phyloP scores from a whole-genome alignment of 2,329 filamentous ascomycete genomes.

The Emmonsiellopsis sp. region DNA sequence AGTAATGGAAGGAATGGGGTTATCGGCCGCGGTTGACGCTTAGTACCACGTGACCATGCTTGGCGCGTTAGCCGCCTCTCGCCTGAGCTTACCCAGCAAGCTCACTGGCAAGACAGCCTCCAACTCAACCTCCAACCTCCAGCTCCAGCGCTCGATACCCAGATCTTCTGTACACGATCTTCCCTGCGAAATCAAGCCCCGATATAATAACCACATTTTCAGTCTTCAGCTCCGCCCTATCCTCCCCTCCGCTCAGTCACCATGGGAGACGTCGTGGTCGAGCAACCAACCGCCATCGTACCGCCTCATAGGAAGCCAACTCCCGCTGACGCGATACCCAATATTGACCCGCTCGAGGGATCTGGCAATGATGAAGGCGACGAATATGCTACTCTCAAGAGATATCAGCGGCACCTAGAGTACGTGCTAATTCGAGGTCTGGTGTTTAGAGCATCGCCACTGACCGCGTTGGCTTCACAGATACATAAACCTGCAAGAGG shows the following conservation, averaged over 20 bases:
- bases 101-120: neutral
- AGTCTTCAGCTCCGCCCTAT: neutral
- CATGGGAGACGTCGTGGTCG: slow-evolving; percentile 84
- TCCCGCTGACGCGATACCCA: slow-evolving; percentile 69
- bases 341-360: slow-evolving; percentile 83
- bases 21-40: no score
- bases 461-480: slow-evolving; percentile 36
- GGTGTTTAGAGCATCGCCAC: slow-evolving; percentile 8
- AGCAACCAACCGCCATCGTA: slow-evolving; percentile 65
- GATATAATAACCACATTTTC: neutral
- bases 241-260: slow-evolving; percentile 12
- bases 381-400: slow-evolving; percentile 93
- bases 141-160: neutral
- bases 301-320: slow-evolving; percentile 73
- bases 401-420: slow-evolving; percentile 92
- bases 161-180: neutral
- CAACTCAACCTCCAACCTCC: neutral
- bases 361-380: slow-evolving; percentile 72
- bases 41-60: neutral
- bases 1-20: no score
- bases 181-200: neutral
- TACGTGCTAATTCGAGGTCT: slow-evolving; percentile 39
- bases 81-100: neutral
- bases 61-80: neutral
- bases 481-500: slow-evolving; percentile 95